A percentile compares a stretch with the other conserved stretches of the same genome.
Evolutionary conservation across 2,329 filamentous ascomycete genomes (phyloP).

Genomic region (Mollisiaceae sp.): DNA sequence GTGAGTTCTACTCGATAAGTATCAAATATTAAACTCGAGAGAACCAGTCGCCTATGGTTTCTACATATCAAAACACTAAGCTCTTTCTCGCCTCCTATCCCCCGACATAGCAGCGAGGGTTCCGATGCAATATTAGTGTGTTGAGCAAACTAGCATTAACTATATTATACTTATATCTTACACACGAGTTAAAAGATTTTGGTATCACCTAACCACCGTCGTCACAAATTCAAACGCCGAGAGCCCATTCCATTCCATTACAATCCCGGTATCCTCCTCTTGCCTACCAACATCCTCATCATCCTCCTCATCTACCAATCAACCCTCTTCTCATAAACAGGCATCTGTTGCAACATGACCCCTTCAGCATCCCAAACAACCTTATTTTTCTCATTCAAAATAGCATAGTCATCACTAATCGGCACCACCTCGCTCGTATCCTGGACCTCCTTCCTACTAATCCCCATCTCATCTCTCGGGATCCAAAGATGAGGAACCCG

Average conservation of each 20-base stretch:
- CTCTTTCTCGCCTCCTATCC: too few relatives aligned
- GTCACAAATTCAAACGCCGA: background rate
- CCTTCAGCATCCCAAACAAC: conserved; percentile 59
- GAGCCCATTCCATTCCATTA: background rate
- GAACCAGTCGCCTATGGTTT: too few relatives aligned
- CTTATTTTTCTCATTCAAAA: conserved; percentile 71
- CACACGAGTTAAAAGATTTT: background rate
- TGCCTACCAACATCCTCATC: background rate
- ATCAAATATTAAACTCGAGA: too few relatives aligned
- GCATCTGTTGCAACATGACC: conserved; percentile 40
- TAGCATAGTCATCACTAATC: conserved; percentile 79
- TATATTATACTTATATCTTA: background rate
- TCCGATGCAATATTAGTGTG: too few relatives aligned
- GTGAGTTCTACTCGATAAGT: too few relatives aligned
- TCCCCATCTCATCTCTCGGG: conserved; percentile 73
- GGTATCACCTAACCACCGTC: background rate
- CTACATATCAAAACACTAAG: too few relatives aligned
- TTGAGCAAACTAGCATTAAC: background rate
- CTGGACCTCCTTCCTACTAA: conserved; percentile 76
- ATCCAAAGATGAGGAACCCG: conserved; percentile 77
- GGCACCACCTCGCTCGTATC: conserved; percentile 73
- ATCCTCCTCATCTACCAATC: conserved; percentile 32
- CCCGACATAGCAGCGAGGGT: too few relatives aligned
- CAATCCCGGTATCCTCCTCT: background rate
- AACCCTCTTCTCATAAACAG: conserved; percentile 38